Conservation (phyloP, 2,329 filamentous ascomycete species). For the Phyllosticta citrichinensis region DNA sequence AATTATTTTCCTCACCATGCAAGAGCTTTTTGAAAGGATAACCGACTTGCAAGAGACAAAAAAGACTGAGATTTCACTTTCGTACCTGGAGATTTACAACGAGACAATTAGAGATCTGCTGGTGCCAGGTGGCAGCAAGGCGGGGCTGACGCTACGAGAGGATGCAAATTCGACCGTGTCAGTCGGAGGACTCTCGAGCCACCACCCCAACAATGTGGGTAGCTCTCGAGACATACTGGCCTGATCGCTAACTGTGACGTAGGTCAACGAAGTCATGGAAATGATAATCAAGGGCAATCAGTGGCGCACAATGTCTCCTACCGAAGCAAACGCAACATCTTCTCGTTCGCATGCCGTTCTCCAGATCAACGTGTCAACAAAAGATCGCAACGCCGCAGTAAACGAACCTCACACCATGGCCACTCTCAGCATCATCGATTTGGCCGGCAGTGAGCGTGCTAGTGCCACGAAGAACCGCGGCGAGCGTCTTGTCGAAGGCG, state of each 20-base stretch:
- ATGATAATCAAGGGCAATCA: slow-evolving; percentile 96
- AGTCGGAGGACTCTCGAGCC: slow-evolving; percentile 81
- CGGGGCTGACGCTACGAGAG: slow-evolving; percentile 82
- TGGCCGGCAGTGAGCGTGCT: slow-evolving; percentile 90
- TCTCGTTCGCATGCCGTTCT: slow-evolving; percentile 95
- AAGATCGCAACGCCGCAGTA: slow-evolving; percentile 83
- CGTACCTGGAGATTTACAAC: slow-evolving; percentile 98
- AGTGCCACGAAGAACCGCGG: slow-evolving; percentile 95
- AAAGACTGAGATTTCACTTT: slow-evolving; percentile 79
- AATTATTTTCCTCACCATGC: slow-evolving; percentile 98
- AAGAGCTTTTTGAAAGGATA: slow-evolving; percentile 95
- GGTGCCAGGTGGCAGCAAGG: slow-evolving; percentile 72
- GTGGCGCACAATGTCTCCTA: slow-evolving; percentile 89
- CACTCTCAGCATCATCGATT: slow-evolving; percentile 93
- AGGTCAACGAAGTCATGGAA: slow-evolving; percentile 86
- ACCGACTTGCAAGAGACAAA: slow-evolving; percentile 78
- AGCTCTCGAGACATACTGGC: not conserved
- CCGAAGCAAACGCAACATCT: slow-evolving; percentile 93
- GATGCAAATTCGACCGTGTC: slow-evolving; percentile 90
- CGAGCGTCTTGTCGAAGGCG: slow-evolving; percentile 81
- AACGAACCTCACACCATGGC: slow-evolving; percentile 97
- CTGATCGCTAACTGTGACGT: slow-evolving; percentile 16
- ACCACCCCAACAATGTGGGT: slow-evolving; percentile 73
- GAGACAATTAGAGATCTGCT: slow-evolving; percentile 94
- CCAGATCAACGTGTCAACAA: slow-evolving; percentile 91